Conservation (phyloP, 495 filamentous ascomycete species). For the Xylaria intraflava region DNA sequence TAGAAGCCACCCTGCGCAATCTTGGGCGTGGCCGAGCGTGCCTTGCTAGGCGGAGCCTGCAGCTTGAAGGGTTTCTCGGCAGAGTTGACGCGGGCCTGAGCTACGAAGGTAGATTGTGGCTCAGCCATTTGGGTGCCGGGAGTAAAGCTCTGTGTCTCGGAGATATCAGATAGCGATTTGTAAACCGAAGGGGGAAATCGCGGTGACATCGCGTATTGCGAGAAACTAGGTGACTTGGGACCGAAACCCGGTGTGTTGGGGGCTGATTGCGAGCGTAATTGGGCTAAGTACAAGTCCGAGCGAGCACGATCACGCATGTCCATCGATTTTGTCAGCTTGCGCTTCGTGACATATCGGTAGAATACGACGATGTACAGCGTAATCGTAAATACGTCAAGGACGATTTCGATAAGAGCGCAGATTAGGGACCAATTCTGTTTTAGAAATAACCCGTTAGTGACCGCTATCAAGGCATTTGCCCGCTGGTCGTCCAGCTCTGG, state of each 20-base stretch:
- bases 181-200: slow-evolving; percentile 49
- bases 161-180: slow-evolving; percentile 42
- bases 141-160: slow-evolving; percentile 42
- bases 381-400: slow-evolving; percentile 87
- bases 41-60: slow-evolving; percentile 71
- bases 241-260: slow-evolving; percentile 90
- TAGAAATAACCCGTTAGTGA: slow-evolving; percentile 10
- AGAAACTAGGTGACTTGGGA: slow-evolving; percentile 53
- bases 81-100: slow-evolving; percentile 26
- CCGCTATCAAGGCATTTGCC: not conserved
- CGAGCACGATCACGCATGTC: slow-evolving; percentile 88
- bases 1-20: slow-evolving; percentile 52
- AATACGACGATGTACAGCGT: slow-evolving; percentile 88
- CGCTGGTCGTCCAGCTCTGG: too few relatives aligned
- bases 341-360: slow-evolving; percentile 94
- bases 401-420: slow-evolving; percentile 94
- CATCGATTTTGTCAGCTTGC: slow-evolving; percentile 91
- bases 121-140: slow-evolving; percentile 35
- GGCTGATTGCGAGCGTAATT: slow-evolving; percentile 83
- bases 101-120: slow-evolving; percentile 39
- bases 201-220: slow-evolving; percentile 45
- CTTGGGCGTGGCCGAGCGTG: slow-evolving; percentile 70
- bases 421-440: slow-evolving; percentile 86
- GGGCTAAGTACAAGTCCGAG: slow-evolving; percentile 90
- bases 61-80: slow-evolving; percentile 67